Percentiles rank a stretch among this genome's conserved stretches.
phyloP scores from a whole-genome alignment of 371 early-diverging fungal genomes.

The Basidiobolus meristosporus region DNA sequence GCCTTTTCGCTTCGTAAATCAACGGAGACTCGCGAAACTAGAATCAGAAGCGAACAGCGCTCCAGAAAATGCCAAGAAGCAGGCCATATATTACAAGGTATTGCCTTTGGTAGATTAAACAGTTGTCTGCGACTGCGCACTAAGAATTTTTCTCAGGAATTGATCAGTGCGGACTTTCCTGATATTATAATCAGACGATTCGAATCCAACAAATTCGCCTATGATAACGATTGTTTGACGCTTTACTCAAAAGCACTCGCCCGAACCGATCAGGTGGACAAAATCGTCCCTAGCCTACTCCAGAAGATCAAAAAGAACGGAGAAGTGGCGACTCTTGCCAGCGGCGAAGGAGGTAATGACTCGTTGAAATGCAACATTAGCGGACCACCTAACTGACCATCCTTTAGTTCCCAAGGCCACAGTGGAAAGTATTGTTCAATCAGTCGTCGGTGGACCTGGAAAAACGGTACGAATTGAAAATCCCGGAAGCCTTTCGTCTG shows the following conservation, averaged over 20 bases:
- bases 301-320: constrained; percentile 17
- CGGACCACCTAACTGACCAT: too few species aligned
- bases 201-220: constrained; percentile 39
- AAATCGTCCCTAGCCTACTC: constrained; percentile 36
- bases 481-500: constrained; percentile 5
- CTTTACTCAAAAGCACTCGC: constrained; percentile 50
- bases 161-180: constrained; percentile 35
- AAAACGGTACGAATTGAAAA: constrained; percentile 4
- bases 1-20: constrained; percentile 7
- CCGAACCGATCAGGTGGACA: constrained; percentile 34
- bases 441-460: constrained; percentile 6
- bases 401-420: constrained; percentile 8
- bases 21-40: constrained; percentile 28
- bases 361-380: constrained; percentile 9
- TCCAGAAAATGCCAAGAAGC: constrained; percentile 33
- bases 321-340: constrained; percentile 1
- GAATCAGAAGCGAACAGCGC: constrained; percentile 46
- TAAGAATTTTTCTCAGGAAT: constrained; percentile 22
- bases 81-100: constrained; percentile 54
- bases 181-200: constrained; percentile 40
- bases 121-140: background rate
- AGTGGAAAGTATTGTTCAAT: constrained; percentile 3
- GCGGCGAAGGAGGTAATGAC: constrained; percentile 9
- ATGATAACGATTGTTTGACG: constrained; percentile 42
- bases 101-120: background rate